A percentile compares a stretch with the other conserved stretches of the same genome.
Conservation (phyloP, 2,329 filamentous ascomycete species). For the Lecanicillium sp. region DNA sequence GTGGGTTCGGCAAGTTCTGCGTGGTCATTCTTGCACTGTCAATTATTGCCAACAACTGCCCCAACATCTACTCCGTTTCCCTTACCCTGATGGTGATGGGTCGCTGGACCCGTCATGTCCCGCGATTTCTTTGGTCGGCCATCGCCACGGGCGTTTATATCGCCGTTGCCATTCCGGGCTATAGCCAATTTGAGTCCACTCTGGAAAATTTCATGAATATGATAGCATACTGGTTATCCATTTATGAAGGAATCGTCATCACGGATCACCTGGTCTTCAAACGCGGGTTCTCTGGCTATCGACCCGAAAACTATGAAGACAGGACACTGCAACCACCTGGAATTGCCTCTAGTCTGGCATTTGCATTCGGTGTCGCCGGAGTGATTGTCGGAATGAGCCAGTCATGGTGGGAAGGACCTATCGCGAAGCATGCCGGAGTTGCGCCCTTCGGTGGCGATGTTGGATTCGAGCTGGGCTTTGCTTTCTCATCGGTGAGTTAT, state of each 20-base stretch:
- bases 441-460: conserved; percentile 32
- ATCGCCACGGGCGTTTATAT: conserved; percentile 56
- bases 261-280: conserved; percentile 64
- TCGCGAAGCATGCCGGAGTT: conserved; percentile 51
- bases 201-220: conserved; percentile 65
- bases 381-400: conserved; percentile 66
- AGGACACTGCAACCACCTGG: conserved; percentile 52
- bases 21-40: conserved; percentile 57
- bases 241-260: conserved; percentile 60
- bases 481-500: conserved; percentile 48
- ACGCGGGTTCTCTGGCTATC: conserved; percentile 52
- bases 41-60: conserved; percentile 64
- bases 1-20: conserved; percentile 66
- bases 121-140: conserved; percentile 61
- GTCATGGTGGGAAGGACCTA: conserved; percentile 59
- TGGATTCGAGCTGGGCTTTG: conserved; percentile 55
- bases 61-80: conserved; percentile 64
- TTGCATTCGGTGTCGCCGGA: conserved; percentile 56
- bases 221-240: conserved; percentile 67
- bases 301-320: conserved; percentile 49
- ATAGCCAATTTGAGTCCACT: conserved; percentile 54
- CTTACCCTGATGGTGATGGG: conserved; percentile 60
- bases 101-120: conserved; percentile 50
- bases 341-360: conserved; percentile 55
- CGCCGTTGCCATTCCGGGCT: conserved; percentile 63